Evolutionary conservation across 2,329 filamentous ascomycete genomes (phyloP).

Genomic region (Kalmusia sp.): DNA sequence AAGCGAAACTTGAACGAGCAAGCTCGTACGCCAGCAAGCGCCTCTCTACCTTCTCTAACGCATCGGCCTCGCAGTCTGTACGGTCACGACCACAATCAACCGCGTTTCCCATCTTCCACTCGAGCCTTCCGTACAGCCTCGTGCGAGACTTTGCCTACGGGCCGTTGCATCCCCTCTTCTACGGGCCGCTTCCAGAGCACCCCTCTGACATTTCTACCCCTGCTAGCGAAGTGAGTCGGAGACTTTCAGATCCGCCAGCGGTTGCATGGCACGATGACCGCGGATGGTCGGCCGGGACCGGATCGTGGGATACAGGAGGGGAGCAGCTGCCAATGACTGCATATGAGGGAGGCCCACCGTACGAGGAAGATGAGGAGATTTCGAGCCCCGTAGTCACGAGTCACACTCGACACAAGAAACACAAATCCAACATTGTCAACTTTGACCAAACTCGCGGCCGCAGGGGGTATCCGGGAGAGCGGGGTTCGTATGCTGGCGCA

Average conservation of each 20-base stretch:
- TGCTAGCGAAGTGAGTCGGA: conserved; percentile 74
- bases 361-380: conserved; percentile 94
- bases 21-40: conserved; percentile 82
- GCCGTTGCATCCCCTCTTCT: conserved; percentile 82
- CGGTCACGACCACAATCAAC: conserved; percentile 83
- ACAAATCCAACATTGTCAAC: conserved; percentile 61
- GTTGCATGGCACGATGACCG: conserved; percentile 73
- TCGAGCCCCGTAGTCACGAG: conserved; percentile 87
- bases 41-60: conserved; percentile 81
- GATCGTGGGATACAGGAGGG: conserved; percentile 54
- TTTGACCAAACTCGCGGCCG: conserved; percentile 48
- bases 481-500: conserved; percentile 56
- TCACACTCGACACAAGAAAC: conserved; percentile 78
- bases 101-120: conserved; percentile 82
- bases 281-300: conserved; percentile 57
- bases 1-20: conserved; percentile 61
- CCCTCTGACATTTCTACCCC: conserved; percentile 87
- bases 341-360: conserved; percentile 82
- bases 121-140: conserved; percentile 84
- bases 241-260: conserved; percentile 82
- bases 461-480: conserved; percentile 38
- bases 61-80: conserved; percentile 61
- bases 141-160: conserved; percentile 97
- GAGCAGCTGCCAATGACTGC: conserved; percentile 82
- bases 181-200: conserved; percentile 83